phyloP scores from a whole-genome alignment of 2,329 filamentous ascomycete genomes.

The Didymella sp. region DNA sequence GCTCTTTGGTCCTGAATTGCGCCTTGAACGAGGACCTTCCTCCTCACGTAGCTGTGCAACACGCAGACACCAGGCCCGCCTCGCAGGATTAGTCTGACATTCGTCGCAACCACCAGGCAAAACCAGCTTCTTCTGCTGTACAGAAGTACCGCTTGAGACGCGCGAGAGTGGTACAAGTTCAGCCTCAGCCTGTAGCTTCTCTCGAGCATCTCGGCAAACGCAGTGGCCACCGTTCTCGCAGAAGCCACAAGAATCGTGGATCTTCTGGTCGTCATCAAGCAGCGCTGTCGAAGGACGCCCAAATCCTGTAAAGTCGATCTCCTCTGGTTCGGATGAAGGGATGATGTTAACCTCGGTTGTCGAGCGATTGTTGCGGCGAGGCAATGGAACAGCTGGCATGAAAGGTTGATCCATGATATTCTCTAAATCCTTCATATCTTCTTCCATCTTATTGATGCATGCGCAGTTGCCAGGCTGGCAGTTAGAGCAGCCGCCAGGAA shows the following conservation, averaged over 20 bases:
- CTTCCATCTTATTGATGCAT: constrained; percentile 42
- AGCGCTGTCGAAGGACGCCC: constrained; percentile 32
- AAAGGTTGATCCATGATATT: constrained; percentile 26
- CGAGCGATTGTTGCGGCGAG: constrained; percentile 14
- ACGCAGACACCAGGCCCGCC: constrained; percentile 46
- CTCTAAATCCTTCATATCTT: constrained; percentile 23
- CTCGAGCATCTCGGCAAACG: constrained; percentile 35
- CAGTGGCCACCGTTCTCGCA: constrained; percentile 44
- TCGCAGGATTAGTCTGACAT: constrained; percentile 45
- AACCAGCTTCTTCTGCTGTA: constrained; percentile 6
- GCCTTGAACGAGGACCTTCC: constrained; percentile 13
- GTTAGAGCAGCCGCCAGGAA: constrained; percentile 33
- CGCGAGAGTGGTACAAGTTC: constrained; percentile 18
- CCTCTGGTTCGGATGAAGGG: constrained; percentile 26
- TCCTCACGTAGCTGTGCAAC: constrained; percentile 39
- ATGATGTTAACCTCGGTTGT: constrained; percentile 11
- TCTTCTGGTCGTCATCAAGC: constrained; percentile 23
- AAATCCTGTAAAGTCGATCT: constrained; percentile 47
- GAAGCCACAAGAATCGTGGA: constrained; percentile 42
- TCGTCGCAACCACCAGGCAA: constrained; percentile 46
- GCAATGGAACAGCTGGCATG: constrained; percentile 32
- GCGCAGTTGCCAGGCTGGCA: constrained; percentile 44
- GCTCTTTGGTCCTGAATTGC: constrained; percentile 9
- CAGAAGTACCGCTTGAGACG: constrained; percentile 16
- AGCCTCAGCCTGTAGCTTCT: constrained; percentile 21